phyloP scores from a whole-genome alignment of 345 rosid genomes.

The Corchorus capsularis region DNA sequence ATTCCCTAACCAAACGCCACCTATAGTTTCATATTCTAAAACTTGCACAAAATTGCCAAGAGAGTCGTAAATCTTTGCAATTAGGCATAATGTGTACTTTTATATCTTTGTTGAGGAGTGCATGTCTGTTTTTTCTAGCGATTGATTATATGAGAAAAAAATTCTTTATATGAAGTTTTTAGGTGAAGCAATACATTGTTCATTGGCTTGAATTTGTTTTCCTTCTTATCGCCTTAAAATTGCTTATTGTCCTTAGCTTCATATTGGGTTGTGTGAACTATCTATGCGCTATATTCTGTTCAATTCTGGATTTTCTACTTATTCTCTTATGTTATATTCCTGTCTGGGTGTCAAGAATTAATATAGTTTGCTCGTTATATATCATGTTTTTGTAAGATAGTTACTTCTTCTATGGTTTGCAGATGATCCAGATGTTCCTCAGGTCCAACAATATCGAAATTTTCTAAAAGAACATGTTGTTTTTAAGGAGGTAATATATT shows the following conservation, averaged over 20 bases:
- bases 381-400: background rate
- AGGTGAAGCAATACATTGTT: background rate
- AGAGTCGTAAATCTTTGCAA: background rate
- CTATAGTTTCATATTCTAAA: background rate
- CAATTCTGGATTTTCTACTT: conserved; percentile 2
- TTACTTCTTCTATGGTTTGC: conserved; percentile 29
- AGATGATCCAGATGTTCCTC: conserved; percentile 80
- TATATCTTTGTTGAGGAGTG: background rate
- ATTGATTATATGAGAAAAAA: background rate
- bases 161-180: background rate
- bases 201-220: background rate
- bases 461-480: conserved; percentile 75
- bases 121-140: background rate
- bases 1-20: no score
- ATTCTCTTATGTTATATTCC: background rate
- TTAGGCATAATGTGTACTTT: background rate
- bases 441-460: conserved; percentile 64
- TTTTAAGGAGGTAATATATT: conserved; percentile 78
- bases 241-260: background rate
- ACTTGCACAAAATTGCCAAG: background rate
- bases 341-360: background rate
- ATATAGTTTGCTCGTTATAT: background rate
- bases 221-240: background rate
- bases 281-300: background rate
- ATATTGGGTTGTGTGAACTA: background rate